These are phyloP conservation scores for Papiliotrema flavescens DNA, from an alignment of 1,284 basidiomycete genomes.

Conservation along the genomic window DNA sequence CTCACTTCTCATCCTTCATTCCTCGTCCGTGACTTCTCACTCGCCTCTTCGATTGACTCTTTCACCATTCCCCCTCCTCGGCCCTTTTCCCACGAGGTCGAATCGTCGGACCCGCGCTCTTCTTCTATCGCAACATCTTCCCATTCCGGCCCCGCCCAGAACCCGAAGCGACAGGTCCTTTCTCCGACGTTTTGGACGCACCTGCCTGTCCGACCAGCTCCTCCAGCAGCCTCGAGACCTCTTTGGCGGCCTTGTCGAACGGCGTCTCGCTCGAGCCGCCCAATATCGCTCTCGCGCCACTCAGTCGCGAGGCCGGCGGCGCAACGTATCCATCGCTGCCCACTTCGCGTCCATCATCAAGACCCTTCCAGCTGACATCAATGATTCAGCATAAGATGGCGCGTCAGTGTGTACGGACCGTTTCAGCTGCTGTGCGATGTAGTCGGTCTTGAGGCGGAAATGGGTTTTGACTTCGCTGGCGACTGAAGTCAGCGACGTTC, in stretches of 20 bases:
- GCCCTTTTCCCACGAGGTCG: too few relatives aligned
- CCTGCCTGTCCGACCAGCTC: constrained; percentile 24
- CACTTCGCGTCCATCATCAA: constrained; percentile 26
- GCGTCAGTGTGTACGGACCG: constrained; percentile 51
- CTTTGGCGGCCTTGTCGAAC: constrained; percentile 23
- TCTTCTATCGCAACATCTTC: too few relatives aligned
- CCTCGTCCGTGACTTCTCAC: too few relatives aligned
- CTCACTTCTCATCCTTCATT: too few relatives aligned
- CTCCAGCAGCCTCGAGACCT: constrained; percentile 20
- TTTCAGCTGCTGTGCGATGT: constrained; percentile 69
- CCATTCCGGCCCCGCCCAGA: too few relatives aligned
- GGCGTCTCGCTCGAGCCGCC: not conserved
- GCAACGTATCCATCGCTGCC: constrained; percentile 3
- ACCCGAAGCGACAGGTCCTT: too few relatives aligned
- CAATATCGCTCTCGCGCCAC: too few relatives aligned
- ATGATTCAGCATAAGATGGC: too few relatives aligned
- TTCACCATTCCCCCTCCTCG: too few relatives aligned
- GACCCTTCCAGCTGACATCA: constrained; percentile 22
- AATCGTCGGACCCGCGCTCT: too few relatives aligned
- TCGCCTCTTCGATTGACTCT: too few relatives aligned
- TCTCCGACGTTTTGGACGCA: too few relatives aligned
- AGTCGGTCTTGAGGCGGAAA: constrained; percentile 75
- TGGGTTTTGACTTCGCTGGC: constrained; percentile 79
- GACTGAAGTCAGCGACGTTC: constrained; percentile 54
- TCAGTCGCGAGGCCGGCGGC: not conserved